phyloP scores from a whole-genome alignment of 2,329 filamentous ascomycete genomes.

The Colletotrichum tanaceti region DNA sequence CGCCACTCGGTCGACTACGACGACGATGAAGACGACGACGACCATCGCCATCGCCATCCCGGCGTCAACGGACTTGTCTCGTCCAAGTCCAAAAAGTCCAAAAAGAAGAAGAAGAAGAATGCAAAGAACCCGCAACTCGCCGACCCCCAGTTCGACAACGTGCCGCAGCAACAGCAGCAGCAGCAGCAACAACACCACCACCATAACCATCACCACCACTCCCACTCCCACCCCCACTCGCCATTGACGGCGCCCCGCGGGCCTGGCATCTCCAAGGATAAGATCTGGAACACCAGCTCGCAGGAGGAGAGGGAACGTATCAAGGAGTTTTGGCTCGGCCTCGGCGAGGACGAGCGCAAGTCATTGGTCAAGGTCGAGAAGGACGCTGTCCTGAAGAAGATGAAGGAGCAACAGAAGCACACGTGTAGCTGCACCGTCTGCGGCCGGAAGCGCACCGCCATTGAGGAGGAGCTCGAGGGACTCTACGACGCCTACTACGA shows the following conservation, averaged over 20 bases:
- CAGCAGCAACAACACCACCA: no score
- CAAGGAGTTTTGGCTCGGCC: conserved; percentile 96
- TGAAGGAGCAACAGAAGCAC: conserved; percentile 99
- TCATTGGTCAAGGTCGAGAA: conserved; percentile 98
- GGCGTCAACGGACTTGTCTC: conserved; percentile 48
- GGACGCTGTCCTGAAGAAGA: conserved; percentile 96
- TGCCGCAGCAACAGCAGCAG: conserved; percentile 9
- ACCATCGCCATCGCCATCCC: conserved; percentile 42
- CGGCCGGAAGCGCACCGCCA: conserved; percentile 93
- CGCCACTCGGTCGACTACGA: conserved; percentile 54
- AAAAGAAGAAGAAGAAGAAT: conserved; percentile 76
- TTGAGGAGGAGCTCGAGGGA: conserved; percentile 97
- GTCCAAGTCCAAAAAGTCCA: conserved; percentile 68
- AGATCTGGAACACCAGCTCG: conserved; percentile 97
- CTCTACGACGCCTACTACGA: conserved; percentile 99
- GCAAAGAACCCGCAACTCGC: conserved; percentile 44
- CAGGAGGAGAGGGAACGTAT: conserved; percentile 96
- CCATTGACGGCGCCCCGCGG: conserved; percentile 49
- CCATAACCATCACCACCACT: no score
- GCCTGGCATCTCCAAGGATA: conserved; percentile 74
- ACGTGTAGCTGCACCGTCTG: conserved; percentile 98
- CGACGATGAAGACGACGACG: no score
- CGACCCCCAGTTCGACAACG: conserved; percentile 49
- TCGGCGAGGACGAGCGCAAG: conserved; percentile 94
- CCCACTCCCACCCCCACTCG: conserved; percentile 42